Conservation (phyloP, 2,329 filamentous ascomycete species). For the Colletotrichum godetiae region DNA sequence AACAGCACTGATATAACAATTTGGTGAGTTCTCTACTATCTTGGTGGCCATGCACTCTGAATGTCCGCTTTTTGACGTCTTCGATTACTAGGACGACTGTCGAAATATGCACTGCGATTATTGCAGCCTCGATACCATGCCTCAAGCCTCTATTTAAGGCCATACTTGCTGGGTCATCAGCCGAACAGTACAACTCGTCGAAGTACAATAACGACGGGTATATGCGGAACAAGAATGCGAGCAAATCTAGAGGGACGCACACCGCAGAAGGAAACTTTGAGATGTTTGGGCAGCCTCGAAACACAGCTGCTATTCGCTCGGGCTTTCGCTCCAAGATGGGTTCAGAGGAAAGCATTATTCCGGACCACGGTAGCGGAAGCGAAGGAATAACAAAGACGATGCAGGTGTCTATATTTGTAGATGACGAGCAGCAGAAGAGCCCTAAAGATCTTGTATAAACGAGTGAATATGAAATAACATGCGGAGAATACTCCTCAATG, state of each 20-base stretch:
- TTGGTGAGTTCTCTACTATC: slow-evolving; percentile 34
- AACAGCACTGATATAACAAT: slow-evolving; percentile 43
- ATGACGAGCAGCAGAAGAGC: slow-evolving; percentile 3
- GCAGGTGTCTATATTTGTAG: slow-evolving; percentile 22
- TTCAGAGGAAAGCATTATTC: slow-evolving; percentile 25
- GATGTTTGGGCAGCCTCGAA: slow-evolving; percentile 5
- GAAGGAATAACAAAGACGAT: slow-evolving; percentile 27
- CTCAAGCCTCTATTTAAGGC: slow-evolving; percentile 42
- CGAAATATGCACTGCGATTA: slow-evolving; percentile 43
- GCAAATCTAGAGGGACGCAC: background rate
- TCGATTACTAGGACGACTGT: slow-evolving; percentile 39
- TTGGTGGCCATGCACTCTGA: background rate
- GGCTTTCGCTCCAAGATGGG: slow-evolving; percentile 14
- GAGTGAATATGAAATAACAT: background rate
- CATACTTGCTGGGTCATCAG: slow-evolving; percentile 23
- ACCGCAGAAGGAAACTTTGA: slow-evolving; percentile 2
- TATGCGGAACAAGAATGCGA: background rate
- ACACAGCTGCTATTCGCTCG: background rate
- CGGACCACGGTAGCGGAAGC: background rate
- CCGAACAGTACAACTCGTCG: background rate
- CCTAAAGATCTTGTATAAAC: slow-evolving; percentile 15
- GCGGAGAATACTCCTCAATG: too few species aligned
- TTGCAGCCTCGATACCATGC: slow-evolving; percentile 43
- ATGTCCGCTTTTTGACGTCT: background rate
- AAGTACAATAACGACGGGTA: slow-evolving; percentile 20